Percentiles rank a stretch among this genome's conserved stretches.
Evolutionary conservation across 2,329 filamentous ascomycete species (phyloP).

Genomic region (Botrytis fragariae): DNA sequence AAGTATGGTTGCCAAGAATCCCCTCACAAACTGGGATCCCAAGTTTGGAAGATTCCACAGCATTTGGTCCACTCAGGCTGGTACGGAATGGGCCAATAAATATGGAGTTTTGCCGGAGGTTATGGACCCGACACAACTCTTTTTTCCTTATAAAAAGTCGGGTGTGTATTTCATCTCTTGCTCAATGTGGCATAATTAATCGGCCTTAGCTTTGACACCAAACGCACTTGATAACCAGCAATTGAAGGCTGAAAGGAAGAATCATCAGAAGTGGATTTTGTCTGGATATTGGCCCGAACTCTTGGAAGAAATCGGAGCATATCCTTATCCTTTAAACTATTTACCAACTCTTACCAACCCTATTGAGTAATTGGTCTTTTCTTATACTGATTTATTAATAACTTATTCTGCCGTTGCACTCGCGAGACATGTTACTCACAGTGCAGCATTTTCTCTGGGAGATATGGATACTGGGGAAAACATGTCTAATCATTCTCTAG

Average conservation of each 20-base stretch:
- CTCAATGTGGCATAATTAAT: not conserved
- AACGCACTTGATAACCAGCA: not conserved
- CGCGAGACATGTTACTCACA: too few species aligned
- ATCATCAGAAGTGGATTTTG: constrained; percentile 11
- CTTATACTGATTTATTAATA: not conserved
- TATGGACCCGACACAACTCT: not conserved
- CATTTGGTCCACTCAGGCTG: constrained; percentile 6
- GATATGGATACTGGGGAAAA: too few species aligned
- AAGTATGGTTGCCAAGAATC: not conserved
- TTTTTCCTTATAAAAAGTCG: not conserved
- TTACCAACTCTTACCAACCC: not conserved
- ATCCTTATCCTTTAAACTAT: not conserved
- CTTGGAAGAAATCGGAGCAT: not conserved
- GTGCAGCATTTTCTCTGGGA: not conserved
- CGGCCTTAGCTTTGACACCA: constrained; percentile 1
- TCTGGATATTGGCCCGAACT: constrained; percentile 12
- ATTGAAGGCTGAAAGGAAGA: not conserved
- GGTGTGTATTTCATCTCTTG: not conserved
- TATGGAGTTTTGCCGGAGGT: not conserved
- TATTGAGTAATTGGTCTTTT: not conserved
- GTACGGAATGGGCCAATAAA: not conserved
- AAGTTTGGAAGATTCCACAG: constrained; percentile 8
- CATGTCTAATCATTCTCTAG: not conserved
- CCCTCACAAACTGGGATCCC: not conserved
- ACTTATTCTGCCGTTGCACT: not conserved